Evolutionary conservation across 2,329 filamentous ascomycete genomes (phyloP), one percentile per base, ranked within the genome.

Genomic region (Diplodia mutila): DNA sequence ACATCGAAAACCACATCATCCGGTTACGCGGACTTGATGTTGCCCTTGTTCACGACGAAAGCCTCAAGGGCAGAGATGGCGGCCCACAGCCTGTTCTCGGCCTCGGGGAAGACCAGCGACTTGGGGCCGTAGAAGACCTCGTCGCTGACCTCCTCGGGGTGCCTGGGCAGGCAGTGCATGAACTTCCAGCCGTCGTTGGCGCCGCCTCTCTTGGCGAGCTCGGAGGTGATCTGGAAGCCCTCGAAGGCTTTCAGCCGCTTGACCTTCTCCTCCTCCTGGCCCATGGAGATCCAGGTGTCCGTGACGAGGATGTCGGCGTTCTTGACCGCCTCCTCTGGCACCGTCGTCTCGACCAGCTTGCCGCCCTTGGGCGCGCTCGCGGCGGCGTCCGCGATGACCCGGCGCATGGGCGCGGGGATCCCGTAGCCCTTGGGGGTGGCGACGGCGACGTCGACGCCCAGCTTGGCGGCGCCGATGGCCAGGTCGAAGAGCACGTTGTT

Each of bases 271-370:
- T 87, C 88, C 80, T 99, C 95, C 80, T 98, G 94, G 55, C 95
- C 95, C 95, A 99, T 99, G 1, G 93, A 97, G 37, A 99, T 87
- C 95, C 95, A 99, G 0, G 95, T 99, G 76, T 99, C 95, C 0
- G 95, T 99, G 25, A 98, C 93, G 68, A 99, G 84, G 65, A 98
- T 86, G 77, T 99, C 91, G 3, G 95, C 94, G 71, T 90, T 83
- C 82, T 91, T 91, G 76, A 97, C 89, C 1, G 85, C 95, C 75
- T 97, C 92, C 77, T 95, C 92, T 0, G 94, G 95, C 0, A 91
- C 83, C 25, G 85, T 90, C 0, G 92, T 96, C 80, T 97, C 91
- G 5, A 81, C 82, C 39, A 97, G 84, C 72, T 85, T 89, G 18
- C 91, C 91, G 1, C 89, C 84, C 0, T 81, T 84, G 18, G 81